Evolutionary conservation across 331 rosid species (phyloP), one percentile per base, ranked within the genome.

Genomic region (Prunus yedoensis): DNA sequence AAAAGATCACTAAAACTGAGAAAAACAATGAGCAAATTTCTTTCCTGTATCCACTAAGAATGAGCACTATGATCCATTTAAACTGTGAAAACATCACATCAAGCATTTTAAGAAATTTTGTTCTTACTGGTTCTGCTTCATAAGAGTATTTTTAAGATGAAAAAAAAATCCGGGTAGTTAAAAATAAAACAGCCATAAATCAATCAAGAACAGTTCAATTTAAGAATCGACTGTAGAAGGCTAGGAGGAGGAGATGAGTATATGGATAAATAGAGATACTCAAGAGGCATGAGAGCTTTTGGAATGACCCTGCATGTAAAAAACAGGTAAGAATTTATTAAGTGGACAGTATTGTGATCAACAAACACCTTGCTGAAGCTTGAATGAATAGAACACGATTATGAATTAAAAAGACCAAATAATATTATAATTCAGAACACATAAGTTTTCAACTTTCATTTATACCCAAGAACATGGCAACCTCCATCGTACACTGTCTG

Each of bases 391-490:
- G 63, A 63, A 27, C 53, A 23, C 28, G 54, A 81, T 12, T n/a
- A 73, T 63, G 68, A 71, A 41, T 54, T 49, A 43, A 68, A n/a
- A 74, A 56, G 10, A 23, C 73, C 70, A 45, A 66, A 41, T 54
- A 54, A 56, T 51, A 62, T 23, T 3, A 62, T 1, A 27, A 41
- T 1, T 30, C 50, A 66, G 77, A 71, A 71, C 17, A 66, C 61
- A 32, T 32, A 77, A 13, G 79, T 8, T 35, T 35, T 28, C 30
- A 28, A 28, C 30, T 76, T 80, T 69, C 32, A 61, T 67, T 66
- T 74, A 75, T 87, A 94, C 98, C 97, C 96, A 38, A 90, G 84
- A 68, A 94, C 97, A 77, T 89, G 89, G 86, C 97, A 92, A 62
- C 95, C 97, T 73, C 97, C 99, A 75, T 90, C 89, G 76, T 79